Evolutionary conservation across 1,284 basidiomycete species (phyloP).

Genomic region (Coniophora puteana): DNA sequence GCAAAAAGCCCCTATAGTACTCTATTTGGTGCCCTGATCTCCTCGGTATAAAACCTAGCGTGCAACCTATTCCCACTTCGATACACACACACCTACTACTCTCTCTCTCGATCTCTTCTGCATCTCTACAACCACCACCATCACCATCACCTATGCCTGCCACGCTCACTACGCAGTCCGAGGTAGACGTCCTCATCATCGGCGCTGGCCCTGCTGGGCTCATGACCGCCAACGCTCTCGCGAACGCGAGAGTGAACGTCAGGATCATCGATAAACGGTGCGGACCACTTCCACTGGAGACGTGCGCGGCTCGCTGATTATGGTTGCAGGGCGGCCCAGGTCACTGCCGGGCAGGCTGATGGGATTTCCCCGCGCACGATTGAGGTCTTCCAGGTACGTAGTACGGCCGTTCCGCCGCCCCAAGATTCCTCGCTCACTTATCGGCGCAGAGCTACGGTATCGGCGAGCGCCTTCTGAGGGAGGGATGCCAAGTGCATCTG

Average conservation of each 20-base stretch:
- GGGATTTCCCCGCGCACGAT: constrained; percentile 40
- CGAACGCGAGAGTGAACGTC: constrained; percentile 17
- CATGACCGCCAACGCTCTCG: constrained; percentile 24
- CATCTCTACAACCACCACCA: too few relatives aligned
- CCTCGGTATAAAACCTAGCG: neutral
- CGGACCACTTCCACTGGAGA: neutral
- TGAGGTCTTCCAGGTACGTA: constrained; percentile 36
- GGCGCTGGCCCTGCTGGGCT: constrained; percentile 50
- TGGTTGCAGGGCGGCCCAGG: constrained; percentile 17
- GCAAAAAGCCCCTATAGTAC: too few relatives aligned
- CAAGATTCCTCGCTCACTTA: neutral
- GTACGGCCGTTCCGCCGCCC: neutral
- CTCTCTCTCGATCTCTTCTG: too few relatives aligned
- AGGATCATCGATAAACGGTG: constrained; percentile 26
- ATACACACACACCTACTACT: too few relatives aligned
- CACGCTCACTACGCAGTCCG: constrained; percentile 14
- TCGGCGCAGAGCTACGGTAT: constrained; percentile 30
- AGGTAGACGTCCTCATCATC: constrained; percentile 54
- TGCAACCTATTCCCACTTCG: neutral
- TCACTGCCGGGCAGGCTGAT: constrained; percentile 37
- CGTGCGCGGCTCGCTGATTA: too few relatives aligned
- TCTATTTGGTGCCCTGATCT: neutral
- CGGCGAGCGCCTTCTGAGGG: constrained; percentile 30
- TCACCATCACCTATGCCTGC: neutral
- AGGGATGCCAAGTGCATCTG: constrained; percentile 28